Evolutionary conservation across 257 asterid species (phyloP), one percentile per base, ranked within the genome.

Genomic region (Fraxinus excelsior): DNA sequence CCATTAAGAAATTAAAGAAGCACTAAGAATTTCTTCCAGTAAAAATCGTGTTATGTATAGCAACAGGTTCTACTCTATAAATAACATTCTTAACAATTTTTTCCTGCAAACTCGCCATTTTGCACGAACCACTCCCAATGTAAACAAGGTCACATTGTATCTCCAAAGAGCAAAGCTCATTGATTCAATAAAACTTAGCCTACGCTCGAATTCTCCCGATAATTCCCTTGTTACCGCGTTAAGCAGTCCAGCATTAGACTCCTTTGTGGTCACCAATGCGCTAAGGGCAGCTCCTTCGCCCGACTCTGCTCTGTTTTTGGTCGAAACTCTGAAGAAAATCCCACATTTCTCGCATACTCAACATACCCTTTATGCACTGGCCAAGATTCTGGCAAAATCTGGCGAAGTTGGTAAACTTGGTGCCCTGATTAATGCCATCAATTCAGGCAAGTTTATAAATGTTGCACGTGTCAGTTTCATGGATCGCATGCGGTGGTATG

Each of bases 401-500:
- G 91, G 97, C 44, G 91, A 85, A 74, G 88, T 77, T 13, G 80
- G 81, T 51, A 89, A 81, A 71, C 98, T 95, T 67, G 81, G 76
- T 70, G 88, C 86, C 11, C 81, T 95, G 88, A 87, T 93, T 69
- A 84, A 84, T 73, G 90, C 96, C 71, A 90, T 95, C 70, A 89
- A 93, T 68, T 44, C 88, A 1, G 97, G 97, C 5, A 88, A 88
- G 85, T 93, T 91, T 71, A 37, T 74, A 12, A 89, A 90, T 26
- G 93, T 86, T 81, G 83, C 87, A 9, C 89, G 81, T 53, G 84
- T 91, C 18, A 93, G 97, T 80, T 91, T 83, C 82, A 91, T 93
- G 97, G 97, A 95, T 76, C 85, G 90, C 3, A 90, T 95, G 94
- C 82, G 91, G 26, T 93, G 97, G 98, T 88, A 80, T 51, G 93